Conservation (phyloP, 2,329 filamentous ascomycete species). For the Clathrospora elynae region DNA sequence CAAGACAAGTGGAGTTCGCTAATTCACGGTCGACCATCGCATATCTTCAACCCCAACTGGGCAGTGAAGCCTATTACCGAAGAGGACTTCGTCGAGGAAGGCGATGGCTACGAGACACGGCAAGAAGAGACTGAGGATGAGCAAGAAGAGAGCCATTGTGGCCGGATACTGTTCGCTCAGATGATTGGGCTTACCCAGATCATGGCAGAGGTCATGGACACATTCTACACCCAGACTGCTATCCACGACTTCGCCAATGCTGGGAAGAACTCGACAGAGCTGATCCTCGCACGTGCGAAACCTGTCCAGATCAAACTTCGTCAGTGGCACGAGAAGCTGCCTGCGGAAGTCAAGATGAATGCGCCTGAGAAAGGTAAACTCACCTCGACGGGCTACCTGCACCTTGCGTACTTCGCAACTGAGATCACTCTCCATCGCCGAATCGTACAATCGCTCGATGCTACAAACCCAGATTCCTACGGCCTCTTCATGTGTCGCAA, state of each 20-base stretch:
- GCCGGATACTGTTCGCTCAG: slow-evolving; percentile 72
- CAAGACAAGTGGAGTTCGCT: slow-evolving; percentile 92
- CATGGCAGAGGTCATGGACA: slow-evolving; percentile 79
- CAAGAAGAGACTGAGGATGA: slow-evolving; percentile 60
- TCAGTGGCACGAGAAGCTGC: slow-evolving; percentile 78
- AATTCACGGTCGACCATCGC: slow-evolving; percentile 83
- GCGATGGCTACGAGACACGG: slow-evolving; percentile 58
- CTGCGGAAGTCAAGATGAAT: slow-evolving; percentile 68
- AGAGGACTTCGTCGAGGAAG: slow-evolving; percentile 73
- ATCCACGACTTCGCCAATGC: slow-evolving; percentile 70
- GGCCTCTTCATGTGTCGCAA: slow-evolving; percentile 90
- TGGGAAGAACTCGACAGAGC: slow-evolving; percentile 70
- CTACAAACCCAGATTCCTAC: slow-evolving; percentile 69
- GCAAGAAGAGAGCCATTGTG: slow-evolving; percentile 66
- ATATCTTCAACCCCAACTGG: slow-evolving; percentile 74
- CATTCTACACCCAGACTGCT: slow-evolving; percentile 80
- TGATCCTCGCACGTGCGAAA: slow-evolving; percentile 76
- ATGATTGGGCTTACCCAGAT: slow-evolving; percentile 78
- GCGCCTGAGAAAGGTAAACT: slow-evolving; percentile 50
- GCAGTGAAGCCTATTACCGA: slow-evolving; percentile 69
- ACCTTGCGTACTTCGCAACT: slow-evolving; percentile 90
- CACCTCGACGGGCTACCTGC: slow-evolving; percentile 67
- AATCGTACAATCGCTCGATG: slow-evolving; percentile 79
- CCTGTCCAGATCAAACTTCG: slow-evolving; percentile 82
- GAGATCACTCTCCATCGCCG: slow-evolving; percentile 92